Evolutionary conservation across 495 filamentous ascomycete genomes (phyloP).

Genomic region (Penicillium paxilli): DNA sequence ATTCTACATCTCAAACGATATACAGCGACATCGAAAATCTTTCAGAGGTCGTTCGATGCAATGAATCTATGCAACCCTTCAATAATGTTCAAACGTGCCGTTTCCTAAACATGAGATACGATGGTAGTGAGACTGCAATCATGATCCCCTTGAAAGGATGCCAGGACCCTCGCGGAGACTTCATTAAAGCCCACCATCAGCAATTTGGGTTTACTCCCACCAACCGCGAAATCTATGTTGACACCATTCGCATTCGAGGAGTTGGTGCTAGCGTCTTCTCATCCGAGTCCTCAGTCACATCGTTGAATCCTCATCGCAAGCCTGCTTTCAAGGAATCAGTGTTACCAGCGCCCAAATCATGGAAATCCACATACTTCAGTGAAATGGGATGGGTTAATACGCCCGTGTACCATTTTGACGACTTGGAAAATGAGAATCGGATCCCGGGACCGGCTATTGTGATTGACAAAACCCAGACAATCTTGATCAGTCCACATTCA

Average conservation of each 20-base stretch:
- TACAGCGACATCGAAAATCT: constrained; percentile 62
- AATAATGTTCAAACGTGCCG: constrained; percentile 23
- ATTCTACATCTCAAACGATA: constrained; percentile 1
- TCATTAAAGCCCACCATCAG: constrained; percentile 81
- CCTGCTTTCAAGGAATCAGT: neutral
- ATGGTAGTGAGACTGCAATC: constrained; percentile 45
- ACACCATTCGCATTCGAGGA: constrained; percentile 79
- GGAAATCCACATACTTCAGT: neutral
- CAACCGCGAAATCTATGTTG: constrained; percentile 50
- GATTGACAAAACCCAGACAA: constrained; percentile 89
- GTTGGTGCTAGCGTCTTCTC: constrained; percentile 45
- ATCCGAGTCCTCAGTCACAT: neutral
- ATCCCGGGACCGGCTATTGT: constrained; percentile 81
- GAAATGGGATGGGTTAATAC: constrained; percentile 64
- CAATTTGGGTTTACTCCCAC: constrained; percentile 91
- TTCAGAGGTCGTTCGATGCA: neutral
- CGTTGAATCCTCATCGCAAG: neutral
- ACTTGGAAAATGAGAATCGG: constrained; percentile 65
- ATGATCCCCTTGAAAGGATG: constrained; percentile 41
- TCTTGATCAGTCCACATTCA: constrained; percentile 76
- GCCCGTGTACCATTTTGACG: constrained; percentile 74
- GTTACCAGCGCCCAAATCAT: constrained; percentile 47
- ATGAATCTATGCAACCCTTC: constrained; percentile 9
- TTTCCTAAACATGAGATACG: constrained; percentile 47
- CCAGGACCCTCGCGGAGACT: constrained; percentile 71